Conservation (phyloP, 192 early-diverging fungal genomes). For the Coemansia sp. region DNA sequence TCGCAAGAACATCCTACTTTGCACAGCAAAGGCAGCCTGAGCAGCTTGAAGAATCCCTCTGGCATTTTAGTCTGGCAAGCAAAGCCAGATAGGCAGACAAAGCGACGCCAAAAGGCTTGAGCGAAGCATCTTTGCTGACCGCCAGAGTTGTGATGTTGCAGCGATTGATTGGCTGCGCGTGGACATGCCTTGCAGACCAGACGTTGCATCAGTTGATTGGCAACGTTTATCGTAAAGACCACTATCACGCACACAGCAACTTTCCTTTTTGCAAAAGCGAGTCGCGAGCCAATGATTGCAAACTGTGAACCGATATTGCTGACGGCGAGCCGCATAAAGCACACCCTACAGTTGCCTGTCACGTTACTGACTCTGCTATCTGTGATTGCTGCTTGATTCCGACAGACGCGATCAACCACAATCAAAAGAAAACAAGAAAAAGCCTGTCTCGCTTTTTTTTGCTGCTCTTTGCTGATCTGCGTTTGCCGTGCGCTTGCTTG, state of each 20-base stretch:
- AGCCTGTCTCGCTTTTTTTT: too few relatives aligned
- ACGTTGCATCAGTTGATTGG: constrained; percentile 35
- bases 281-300: too few relatives aligned
- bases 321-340: background rate
- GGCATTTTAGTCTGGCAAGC: too few relatives aligned
- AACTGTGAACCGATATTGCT: too few relatives aligned
- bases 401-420: background rate
- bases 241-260: too few relatives aligned
- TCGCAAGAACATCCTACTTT: background rate
- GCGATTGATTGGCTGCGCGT: constrained; percentile 21
- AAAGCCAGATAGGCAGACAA: too few relatives aligned
- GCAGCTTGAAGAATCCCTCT: background rate
- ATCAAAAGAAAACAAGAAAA: too few relatives aligned
- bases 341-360: constrained; percentile 19
- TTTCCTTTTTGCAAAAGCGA: background rate
- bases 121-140: too few relatives aligned
- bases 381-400: background rate
- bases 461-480: too few relatives aligned
- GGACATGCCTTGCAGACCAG: background rate
- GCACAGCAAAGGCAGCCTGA: background rate
- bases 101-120: background rate
- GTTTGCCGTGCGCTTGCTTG: too few relatives aligned
- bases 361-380: background rate
- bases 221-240: too few relatives aligned
- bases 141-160: constrained; percentile 35